Evolutionary conservation across 1,139 yeast species (phyloP).

Genomic region (Lodderomyces parapsilosis): DNA sequence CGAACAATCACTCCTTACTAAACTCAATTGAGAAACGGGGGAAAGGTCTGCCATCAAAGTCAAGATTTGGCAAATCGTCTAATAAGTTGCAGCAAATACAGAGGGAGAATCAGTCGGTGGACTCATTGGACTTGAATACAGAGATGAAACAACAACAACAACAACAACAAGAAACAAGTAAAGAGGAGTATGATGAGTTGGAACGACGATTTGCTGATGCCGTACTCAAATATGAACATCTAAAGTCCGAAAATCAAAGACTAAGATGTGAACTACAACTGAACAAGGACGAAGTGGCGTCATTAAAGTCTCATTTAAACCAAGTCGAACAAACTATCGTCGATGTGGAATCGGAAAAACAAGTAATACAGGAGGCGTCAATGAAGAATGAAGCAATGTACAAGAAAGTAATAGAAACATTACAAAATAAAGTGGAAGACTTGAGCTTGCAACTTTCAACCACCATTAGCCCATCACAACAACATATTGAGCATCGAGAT

Average conservation of each 20-base stretch:
- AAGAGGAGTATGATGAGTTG: slow-evolving; percentile 16
- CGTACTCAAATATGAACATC: slow-evolving; percentile 20
- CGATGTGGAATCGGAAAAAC: slow-evolving; percentile 21
- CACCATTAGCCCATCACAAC: slow-evolving; percentile 16
- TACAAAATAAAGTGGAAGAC: slow-evolving; percentile 28
- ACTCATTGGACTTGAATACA: neutral
- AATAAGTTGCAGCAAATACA: neutral
- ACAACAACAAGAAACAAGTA: neutral
- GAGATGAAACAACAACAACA: neutral
- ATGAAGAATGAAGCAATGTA: slow-evolving; percentile 31
- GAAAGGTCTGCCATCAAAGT: neutral
- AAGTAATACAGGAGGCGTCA: slow-evolving; percentile 27
- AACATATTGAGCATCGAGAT: slow-evolving; percentile 8
- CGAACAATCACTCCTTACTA: slow-evolving; percentile 5
- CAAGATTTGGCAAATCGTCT: neutral
- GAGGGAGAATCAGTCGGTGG: neutral
- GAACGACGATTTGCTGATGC: slow-evolving; percentile 32
- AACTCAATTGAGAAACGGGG: neutral
- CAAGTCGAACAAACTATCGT: slow-evolving; percentile 23
- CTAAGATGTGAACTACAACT: slow-evolving; percentile 22
- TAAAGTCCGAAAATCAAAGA: slow-evolving; percentile 21
- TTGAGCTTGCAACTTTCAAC: slow-evolving; percentile 18
- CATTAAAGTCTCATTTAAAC: slow-evolving; percentile 19
- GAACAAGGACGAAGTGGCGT: slow-evolving; percentile 19
- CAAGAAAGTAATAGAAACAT: slow-evolving; percentile 32